Evolutionary conservation across 176 grass and related monocot species (phyloP).

Genomic region (Avena insularis): DNA sequence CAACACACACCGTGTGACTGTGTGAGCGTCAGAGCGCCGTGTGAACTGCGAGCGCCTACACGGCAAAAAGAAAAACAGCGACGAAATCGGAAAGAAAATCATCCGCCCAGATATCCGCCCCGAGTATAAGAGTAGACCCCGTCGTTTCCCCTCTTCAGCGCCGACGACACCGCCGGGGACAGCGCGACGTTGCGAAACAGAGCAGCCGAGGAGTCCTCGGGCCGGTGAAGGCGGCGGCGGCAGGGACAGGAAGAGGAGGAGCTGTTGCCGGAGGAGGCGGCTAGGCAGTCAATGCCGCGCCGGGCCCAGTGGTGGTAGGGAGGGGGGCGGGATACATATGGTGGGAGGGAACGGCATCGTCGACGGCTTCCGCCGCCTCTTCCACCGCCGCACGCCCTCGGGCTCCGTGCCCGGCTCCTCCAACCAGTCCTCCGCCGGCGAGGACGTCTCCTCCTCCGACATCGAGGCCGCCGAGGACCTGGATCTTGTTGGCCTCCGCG

Average conservation of each 20-base stretch:
- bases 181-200: not conserved
- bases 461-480: slow-evolving; percentile 56
- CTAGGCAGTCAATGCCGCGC: slow-evolving; percentile 49
- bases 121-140: not conserved
- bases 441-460: slow-evolving; percentile 42
- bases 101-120: slow-evolving; percentile 6
- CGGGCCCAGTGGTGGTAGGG: slow-evolving; percentile 38
- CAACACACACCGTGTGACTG: slow-evolving; percentile 5
- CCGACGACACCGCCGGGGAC: slow-evolving; percentile 14
- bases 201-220: not conserved
- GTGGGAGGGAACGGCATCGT: slow-evolving; percentile 64
- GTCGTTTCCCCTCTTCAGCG: slow-evolving; percentile 10
- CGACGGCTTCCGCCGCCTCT: slow-evolving; percentile 73
- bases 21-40: not conserved
- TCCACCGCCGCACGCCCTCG: slow-evolving; percentile 57
- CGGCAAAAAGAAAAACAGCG: not conserved
- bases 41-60: slow-evolving; percentile 17
- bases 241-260: not conserved
- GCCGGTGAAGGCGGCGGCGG: slow-evolving; percentile 1
- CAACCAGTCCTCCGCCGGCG: slow-evolving; percentile 47
- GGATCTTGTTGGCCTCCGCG: slow-evolving; percentile 55
- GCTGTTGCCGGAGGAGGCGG: not conserved
- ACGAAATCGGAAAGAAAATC: slow-evolving; percentile 10
- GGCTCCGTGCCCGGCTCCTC: slow-evolving; percentile 32
- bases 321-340: slow-evolving; percentile 10